These are phyloP conservation scores for Eucalyptus decipiens DNA, from an alignment of 345 rosid genomes.

Conservation along the genomic window DNA sequence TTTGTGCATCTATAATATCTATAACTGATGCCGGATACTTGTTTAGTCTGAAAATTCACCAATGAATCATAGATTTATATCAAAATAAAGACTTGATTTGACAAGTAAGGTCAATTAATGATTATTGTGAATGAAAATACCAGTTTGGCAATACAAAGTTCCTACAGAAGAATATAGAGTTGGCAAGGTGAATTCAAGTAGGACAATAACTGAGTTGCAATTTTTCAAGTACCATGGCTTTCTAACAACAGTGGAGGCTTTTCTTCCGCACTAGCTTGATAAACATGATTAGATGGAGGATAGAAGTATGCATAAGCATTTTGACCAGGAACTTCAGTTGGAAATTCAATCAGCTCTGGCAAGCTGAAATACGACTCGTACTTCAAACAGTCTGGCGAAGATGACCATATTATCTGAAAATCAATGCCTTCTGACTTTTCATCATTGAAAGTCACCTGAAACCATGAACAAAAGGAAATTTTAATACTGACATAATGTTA, in stretches of 20 bases:
- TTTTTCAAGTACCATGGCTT: slow-evolving; percentile 68
- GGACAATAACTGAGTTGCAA: background rate
- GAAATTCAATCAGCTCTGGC: slow-evolving; percentile 87
- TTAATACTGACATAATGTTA: background rate
- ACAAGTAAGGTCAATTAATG: background rate
- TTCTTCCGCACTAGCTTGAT: slow-evolving; percentile 54
- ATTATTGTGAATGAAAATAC: background rate
- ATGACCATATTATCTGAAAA: slow-evolving; percentile 76
- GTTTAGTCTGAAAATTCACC: background rate
- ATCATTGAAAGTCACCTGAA: slow-evolving; percentile 65
- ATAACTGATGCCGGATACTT: background rate
- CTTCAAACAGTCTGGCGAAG: slow-evolving; percentile 61
- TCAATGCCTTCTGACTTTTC: slow-evolving; percentile 23
- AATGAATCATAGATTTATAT: background rate
- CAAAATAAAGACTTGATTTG: background rate
- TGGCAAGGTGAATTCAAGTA: background rate
- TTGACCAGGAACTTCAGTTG: slow-evolving; percentile 73
- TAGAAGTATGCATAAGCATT: slow-evolving; percentile 83
- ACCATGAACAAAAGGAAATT: background rate
- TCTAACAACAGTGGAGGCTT: slow-evolving; percentile 77
- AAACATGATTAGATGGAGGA: slow-evolving; percentile 65
- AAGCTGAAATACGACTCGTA: slow-evolving; percentile 56
- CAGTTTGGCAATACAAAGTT: background rate
- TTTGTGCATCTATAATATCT: background rate
- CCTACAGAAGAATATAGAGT: background rate